These are phyloP conservation scores for Podospora bellae-mahoneyi DNA, from an alignment of 495 filamentous ascomycete genomes.

Conservation along the genomic window DNA sequence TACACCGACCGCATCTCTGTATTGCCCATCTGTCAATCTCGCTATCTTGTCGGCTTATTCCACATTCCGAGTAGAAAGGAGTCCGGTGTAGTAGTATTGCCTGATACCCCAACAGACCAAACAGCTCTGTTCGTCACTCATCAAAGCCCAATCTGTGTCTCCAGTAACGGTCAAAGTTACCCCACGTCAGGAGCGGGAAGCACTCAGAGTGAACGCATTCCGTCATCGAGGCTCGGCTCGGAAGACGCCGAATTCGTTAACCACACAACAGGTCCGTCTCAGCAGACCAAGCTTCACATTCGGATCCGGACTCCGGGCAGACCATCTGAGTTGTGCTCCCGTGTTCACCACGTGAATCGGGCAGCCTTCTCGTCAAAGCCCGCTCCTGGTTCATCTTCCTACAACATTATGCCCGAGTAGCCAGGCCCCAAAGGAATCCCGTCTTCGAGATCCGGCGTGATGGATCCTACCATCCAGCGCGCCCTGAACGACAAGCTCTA, in stretches of 20 bases:
- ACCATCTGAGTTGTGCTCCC: background rate
- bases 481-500: conserved; percentile 97
- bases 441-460: conserved; percentile 37
- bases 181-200: background rate
- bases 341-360: background rate
- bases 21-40: background rate
- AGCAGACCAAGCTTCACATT: background rate
- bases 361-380: background rate
- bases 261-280: too few relatives aligned
- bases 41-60: background rate
- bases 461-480: conserved; percentile 88
- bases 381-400: background rate
- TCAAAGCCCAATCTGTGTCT: background rate
- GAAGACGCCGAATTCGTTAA: background rate
- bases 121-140: background rate
- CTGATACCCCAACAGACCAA: background rate
- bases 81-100: background rate
- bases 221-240: background rate
- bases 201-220: background rate
- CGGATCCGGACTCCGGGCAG: background rate
- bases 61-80: background rate
- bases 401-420: conserved; percentile 10
- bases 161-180: background rate
- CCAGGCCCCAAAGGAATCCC: conserved; percentile 2
- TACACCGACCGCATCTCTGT: background rate